Conservation (phyloP, 768 basidiomycete genomes). For the Kwoniella sp. region DNA sequence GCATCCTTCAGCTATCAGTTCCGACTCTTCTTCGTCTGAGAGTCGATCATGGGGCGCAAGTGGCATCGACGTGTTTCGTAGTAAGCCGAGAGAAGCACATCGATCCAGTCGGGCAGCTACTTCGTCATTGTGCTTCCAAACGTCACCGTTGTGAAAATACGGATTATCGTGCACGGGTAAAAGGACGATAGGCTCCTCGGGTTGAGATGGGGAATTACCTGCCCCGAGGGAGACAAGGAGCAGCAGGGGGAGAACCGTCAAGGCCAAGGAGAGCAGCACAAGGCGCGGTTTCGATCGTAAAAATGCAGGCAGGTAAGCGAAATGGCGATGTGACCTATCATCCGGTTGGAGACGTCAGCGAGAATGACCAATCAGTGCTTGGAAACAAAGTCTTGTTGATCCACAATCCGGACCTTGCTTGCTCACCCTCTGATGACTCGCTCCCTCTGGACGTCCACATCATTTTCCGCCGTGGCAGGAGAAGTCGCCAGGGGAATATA, state of each 20-base stretch:
- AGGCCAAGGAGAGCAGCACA: neutral
- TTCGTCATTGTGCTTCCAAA: slow-evolving; percentile 47
- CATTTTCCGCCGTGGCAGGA: slow-evolving; percentile 16
- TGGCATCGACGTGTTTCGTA: slow-evolving; percentile 37
- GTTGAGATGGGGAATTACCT: neutral
- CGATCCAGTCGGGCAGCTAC: slow-evolving; percentile 32
- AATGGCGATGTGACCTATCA: slow-evolving; percentile 6
- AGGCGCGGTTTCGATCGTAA: slow-evolving; percentile 2
- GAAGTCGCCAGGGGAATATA: slow-evolving; percentile 28
- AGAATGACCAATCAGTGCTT: no score
- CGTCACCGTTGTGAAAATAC: slow-evolving; percentile 40
- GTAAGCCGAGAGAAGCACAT: slow-evolving; percentile 36
- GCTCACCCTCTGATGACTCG: slow-evolving; percentile 8
- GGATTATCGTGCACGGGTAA: slow-evolving; percentile 27
- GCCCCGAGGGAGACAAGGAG: neutral
- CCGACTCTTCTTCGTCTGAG: slow-evolving; percentile 25
- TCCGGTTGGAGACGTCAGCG: neutral
- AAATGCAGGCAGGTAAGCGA: neutral
- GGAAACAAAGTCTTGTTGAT: no score
- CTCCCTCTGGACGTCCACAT: slow-evolving; percentile 11
- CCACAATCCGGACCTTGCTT: no score
- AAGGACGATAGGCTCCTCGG: neutral
- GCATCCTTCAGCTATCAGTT: slow-evolving; percentile 33
- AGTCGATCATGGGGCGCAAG: neutral
- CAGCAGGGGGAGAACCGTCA: neutral